Conservation (phyloP, 805 yeast species). For the Monosporozyma solicola region DNA sequence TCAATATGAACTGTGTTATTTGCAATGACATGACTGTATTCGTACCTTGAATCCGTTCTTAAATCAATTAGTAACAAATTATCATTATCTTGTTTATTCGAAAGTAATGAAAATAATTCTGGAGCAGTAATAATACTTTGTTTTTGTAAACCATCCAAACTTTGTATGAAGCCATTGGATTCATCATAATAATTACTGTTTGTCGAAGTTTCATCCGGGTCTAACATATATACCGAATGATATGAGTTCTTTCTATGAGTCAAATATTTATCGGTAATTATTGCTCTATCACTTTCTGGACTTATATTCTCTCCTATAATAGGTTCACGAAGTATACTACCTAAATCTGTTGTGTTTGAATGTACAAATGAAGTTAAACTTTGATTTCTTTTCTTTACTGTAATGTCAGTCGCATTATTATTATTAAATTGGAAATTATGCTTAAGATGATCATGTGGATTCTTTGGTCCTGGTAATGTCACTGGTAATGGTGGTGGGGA, state of each 20-base stretch:
- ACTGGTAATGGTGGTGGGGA: conserved; percentile 1
- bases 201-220: conserved; percentile 13
- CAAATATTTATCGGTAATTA: conserved; percentile 9
- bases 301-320: not conserved
- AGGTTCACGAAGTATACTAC: not conserved
- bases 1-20: conserved; percentile 34
- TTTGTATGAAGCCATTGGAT: conserved; percentile 14
- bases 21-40: conserved; percentile 31
- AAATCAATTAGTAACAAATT: conserved; percentile 33
- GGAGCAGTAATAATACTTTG: conserved; percentile 47
- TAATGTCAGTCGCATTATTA: not conserved
- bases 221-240: conserved; percentile 33
- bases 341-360: not conserved
- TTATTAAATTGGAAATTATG: not conserved
- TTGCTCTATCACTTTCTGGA: not conserved
- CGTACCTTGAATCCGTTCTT: conserved; percentile 28
- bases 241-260: conserved; percentile 34
- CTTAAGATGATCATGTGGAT: not conserved
- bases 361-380: not conserved
- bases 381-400: not conserved
- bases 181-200: conserved; percentile 11
- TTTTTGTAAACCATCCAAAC: conserved; percentile 23
- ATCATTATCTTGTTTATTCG: conserved; percentile 38
- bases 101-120: conserved; percentile 37
- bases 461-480: not conserved